phyloP scores from a whole-genome alignment of 495 filamentous ascomycete genomes.

The Trichoderma virens region DNA sequence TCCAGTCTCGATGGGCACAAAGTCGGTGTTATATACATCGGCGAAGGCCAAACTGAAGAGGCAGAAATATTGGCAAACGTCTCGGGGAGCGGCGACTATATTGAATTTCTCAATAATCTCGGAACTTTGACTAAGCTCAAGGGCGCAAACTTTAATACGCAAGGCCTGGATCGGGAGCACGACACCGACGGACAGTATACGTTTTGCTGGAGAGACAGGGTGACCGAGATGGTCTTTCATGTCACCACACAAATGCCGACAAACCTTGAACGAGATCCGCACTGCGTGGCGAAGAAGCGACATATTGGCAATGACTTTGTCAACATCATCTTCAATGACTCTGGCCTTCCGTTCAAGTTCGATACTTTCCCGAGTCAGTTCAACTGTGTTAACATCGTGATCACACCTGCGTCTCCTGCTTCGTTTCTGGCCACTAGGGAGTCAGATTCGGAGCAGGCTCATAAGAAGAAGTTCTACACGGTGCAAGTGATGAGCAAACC shows the following conservation, averaged over 20 bases:
- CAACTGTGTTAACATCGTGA: constrained; percentile 93
- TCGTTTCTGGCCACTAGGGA: constrained; percentile 49
- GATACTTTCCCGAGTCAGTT: constrained; percentile 90
- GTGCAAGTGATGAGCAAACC: constrained; percentile 78
- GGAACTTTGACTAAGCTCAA: constrained; percentile 73
- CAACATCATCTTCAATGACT: constrained; percentile 96
- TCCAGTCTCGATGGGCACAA: constrained; percentile 93
- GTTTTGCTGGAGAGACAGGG: constrained; percentile 87
- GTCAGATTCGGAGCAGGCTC: constrained; percentile 24
- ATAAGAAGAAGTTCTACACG: constrained; percentile 56
- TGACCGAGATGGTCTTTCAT: constrained; percentile 93
- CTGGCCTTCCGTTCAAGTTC: constrained; percentile 76
- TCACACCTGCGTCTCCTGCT: constrained; percentile 71
- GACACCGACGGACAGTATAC: constrained; percentile 78
- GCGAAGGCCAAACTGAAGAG: constrained; percentile 72
- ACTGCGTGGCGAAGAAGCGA: constrained; percentile 76
- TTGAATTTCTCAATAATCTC: constrained; percentile 69
- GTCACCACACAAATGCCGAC: constrained; percentile 96
- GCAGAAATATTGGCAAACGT: constrained; percentile 78
- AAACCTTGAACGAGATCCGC: constrained; percentile 62
- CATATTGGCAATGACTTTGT: constrained; percentile 98
- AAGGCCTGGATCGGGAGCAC: constrained; percentile 71
- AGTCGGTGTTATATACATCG: constrained; percentile 88
- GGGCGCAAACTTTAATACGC: constrained; percentile 82
- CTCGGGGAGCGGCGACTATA: constrained; percentile 75